phyloP scores from a whole-genome alignment of 495 filamentous ascomycete species.

The Platismatia glauca region DNA sequence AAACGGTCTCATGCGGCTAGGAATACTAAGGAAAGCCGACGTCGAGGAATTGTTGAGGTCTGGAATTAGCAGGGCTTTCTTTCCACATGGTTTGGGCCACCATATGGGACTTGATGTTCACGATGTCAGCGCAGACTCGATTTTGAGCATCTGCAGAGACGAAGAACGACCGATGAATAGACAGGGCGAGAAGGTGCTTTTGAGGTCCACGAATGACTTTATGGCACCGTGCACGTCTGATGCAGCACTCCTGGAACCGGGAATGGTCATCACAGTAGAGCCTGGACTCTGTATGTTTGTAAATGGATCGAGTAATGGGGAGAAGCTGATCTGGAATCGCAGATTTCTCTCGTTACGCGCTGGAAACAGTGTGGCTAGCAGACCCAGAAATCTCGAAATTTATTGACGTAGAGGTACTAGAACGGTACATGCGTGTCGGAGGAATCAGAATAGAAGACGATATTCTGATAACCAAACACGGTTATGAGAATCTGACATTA shows the following conservation, averaged over 20 bases:
- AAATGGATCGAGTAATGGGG: background rate
- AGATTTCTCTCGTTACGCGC: conserved; percentile 62
- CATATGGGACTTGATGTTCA: conserved; percentile 83
- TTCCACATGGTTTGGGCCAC: too few relatives aligned
- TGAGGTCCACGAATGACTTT: background rate
- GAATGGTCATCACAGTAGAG: conserved; percentile 79
- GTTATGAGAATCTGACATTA: conserved; percentile 74
- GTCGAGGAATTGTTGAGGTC: too few relatives aligned
- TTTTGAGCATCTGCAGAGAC: conserved; percentile 50
- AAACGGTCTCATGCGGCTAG: too few relatives aligned
- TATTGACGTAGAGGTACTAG: conserved; percentile 64
- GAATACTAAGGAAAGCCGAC: too few relatives aligned
- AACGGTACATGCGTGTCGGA: conserved; percentile 68
- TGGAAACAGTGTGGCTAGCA: background rate
- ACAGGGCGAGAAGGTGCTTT: background rate
- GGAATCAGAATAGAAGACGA: conserved; percentile 91
- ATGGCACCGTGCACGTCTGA: background rate
- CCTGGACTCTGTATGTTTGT: conserved; percentile 62
- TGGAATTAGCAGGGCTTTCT: too few relatives aligned
- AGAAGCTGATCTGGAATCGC: background rate
- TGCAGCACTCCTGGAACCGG: conserved; percentile 7
- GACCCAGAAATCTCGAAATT: conserved; percentile 32
- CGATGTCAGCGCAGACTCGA: conserved; percentile 59
- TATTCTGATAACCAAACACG: conserved; percentile 66
- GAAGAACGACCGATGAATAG: background rate